Conservation (phyloP, 345 rosid genomes). For the Arabis hirsuta region DNA sequence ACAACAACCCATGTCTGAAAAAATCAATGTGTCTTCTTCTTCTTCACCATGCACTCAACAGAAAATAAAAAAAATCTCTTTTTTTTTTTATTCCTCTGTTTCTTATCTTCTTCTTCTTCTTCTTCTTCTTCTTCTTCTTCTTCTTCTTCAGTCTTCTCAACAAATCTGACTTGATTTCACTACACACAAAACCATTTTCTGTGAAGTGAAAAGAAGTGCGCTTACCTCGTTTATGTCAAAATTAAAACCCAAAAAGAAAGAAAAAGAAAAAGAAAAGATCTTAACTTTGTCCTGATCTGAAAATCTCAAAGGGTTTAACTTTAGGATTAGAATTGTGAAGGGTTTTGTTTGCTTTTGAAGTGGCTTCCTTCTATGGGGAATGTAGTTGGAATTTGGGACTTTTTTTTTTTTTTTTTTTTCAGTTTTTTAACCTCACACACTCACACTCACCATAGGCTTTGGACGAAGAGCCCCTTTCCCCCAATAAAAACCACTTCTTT, state of each 20-base stretch:
- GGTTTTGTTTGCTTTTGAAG: constrained; percentile 7
- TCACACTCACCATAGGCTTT: constrained; percentile 23
- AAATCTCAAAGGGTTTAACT: constrained; percentile 37
- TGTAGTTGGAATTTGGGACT: constrained; percentile 42
- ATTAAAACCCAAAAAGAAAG: constrained; percentile 7
- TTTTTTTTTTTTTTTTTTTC: constrained; percentile 20
- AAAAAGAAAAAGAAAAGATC: constrained; percentile 36
- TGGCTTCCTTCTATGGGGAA: constrained; percentile 27
- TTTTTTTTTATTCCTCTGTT: neutral
- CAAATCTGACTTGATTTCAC: constrained; percentile 21
- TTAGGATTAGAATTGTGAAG: constrained; percentile 33
- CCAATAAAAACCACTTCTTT: constrained; percentile 24
- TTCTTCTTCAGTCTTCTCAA: constrained; percentile 3
- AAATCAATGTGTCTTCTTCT: constrained; percentile 3
- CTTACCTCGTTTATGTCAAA: constrained; percentile 47
- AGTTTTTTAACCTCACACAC: constrained; percentile 15
- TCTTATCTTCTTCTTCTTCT: constrained; percentile 12
- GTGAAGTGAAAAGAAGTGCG: constrained; percentile 34
- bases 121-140: no score
- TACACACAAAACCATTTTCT: constrained; percentile 11
- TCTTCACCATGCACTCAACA: constrained; percentile 38
- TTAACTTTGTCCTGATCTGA: constrained; percentile 43
- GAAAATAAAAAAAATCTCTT: neutral
- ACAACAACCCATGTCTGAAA: constrained; percentile 73
- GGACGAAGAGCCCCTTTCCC: constrained; percentile 36